phyloP scores from a whole-genome alignment of 2,329 filamentous ascomycete species.

The Aspergillus aculeatinus region DNA sequence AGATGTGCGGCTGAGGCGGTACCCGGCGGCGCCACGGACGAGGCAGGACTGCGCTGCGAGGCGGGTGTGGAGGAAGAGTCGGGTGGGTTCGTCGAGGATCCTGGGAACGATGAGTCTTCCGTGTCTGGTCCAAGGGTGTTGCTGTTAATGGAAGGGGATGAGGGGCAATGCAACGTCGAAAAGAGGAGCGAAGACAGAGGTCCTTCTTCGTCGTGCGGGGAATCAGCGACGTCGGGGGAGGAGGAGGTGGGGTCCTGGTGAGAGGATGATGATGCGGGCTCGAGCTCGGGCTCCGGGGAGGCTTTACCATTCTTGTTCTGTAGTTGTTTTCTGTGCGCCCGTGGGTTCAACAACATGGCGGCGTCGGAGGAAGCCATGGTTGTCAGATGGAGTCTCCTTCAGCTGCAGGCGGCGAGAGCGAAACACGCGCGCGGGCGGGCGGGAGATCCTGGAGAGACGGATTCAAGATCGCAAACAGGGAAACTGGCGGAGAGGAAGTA shows the following conservation, averaged over 20 bases:
- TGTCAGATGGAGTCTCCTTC: background rate
- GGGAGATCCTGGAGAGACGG: background rate
- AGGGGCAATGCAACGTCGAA: slow-evolving; percentile 9
- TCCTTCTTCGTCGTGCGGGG: slow-evolving; percentile 15
- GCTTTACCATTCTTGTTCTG: slow-evolving; percentile 38
- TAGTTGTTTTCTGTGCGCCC: slow-evolving; percentile 39
- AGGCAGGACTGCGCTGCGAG: slow-evolving; percentile 13
- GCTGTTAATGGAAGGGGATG: slow-evolving; percentile 15
- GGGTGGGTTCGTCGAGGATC: slow-evolving; percentile 19
- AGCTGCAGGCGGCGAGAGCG: background rate
- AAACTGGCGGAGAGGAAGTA: background rate
- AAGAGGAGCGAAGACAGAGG: slow-evolving; percentile 12
- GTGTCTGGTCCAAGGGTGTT: slow-evolving; percentile 17
- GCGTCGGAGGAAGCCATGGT: slow-evolving; percentile 43
- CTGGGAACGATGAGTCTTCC: slow-evolving; percentile 26
- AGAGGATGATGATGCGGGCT: background rate
- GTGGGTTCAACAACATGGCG: slow-evolving; percentile 46
- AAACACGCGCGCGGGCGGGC: slow-evolving; percentile 5
- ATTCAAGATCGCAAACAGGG: slow-evolving; percentile 1
- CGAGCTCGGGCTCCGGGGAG: slow-evolving; percentile 11
- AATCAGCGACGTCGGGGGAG: slow-evolving; percentile 4
- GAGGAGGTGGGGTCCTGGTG: slow-evolving; percentile 3
- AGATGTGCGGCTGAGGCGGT: slow-evolving; percentile 26
- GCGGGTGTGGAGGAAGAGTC: slow-evolving; percentile 9
- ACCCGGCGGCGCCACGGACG: slow-evolving; percentile 25